A percentile compares a stretch with the other conserved stretches of the same genome.
phyloP scores from a whole-genome alignment of 2,329 filamentous ascomycete species.

The Aplosporella prunicola region DNA sequence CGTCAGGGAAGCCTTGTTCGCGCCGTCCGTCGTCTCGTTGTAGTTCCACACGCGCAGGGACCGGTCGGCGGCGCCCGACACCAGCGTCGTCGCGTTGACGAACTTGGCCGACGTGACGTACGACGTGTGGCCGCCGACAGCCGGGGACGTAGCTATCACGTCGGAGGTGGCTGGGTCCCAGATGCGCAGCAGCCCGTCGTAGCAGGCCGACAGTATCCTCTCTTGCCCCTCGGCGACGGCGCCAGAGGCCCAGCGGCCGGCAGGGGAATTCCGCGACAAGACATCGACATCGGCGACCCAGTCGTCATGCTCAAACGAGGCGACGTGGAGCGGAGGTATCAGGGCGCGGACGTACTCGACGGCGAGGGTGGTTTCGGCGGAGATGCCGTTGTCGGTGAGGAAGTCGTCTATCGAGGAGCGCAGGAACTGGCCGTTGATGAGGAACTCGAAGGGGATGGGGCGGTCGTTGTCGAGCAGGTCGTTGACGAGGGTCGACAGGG shows the following conservation, averaged over 20 bases:
- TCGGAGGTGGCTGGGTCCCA: conserved; percentile 62
- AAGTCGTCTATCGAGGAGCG: conserved; percentile 86
- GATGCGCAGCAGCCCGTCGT: conserved; percentile 78
- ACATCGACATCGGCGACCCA: conserved; percentile 89
- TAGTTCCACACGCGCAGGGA: conserved; percentile 89
- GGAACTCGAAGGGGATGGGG: conserved; percentile 81
- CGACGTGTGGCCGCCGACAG: conserved; percentile 47
- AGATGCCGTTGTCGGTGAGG: conserved; percentile 75
- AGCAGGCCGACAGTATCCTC: conserved; percentile 81
- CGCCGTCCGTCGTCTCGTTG: conserved; percentile 45
- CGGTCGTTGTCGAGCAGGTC: conserved; percentile 48
- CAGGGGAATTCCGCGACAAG: conserved; percentile 56
- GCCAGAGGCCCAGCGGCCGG: conserved; percentile 48
- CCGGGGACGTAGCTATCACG: conserved; percentile 65
- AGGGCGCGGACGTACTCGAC: conserved; percentile 91
- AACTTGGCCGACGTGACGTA: conserved; percentile 74
- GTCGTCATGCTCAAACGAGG: conserved; percentile 93
- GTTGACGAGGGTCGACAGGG: conserved; percentile 55
- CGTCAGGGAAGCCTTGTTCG: conserved; percentile 39
- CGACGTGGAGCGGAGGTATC: conserved; percentile 78
- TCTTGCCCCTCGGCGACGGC: conserved; percentile 47
- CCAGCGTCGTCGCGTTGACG: conserved; percentile 66
- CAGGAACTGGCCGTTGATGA: conserved; percentile 88
- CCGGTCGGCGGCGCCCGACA: conserved; percentile 73
- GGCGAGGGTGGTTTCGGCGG: conserved; percentile 74